Percentiles rank a stretch among this genome's conserved stretches.
Evolutionary conservation across 2,329 filamentous ascomycete species (phyloP).

Genomic region (Orbilia ellipsospora): DNA sequence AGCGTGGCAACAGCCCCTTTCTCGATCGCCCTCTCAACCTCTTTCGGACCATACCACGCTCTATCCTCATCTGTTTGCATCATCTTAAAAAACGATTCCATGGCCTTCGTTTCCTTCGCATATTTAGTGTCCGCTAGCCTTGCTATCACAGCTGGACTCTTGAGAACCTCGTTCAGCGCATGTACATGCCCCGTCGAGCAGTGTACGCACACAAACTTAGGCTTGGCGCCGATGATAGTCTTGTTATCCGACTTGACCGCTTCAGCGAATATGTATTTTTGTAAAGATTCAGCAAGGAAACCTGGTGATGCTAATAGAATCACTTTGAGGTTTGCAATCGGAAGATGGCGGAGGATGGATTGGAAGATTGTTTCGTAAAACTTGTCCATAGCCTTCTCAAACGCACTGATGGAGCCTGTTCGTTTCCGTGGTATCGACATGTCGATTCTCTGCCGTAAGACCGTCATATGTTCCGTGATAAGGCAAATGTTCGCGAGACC

Average conservation of each 20-base stretch:
- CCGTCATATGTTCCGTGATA: slow-evolving; percentile 81
- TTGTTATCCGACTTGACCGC: slow-evolving; percentile 78
- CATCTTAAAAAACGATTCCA: slow-evolving; percentile 84
- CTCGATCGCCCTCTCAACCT: slow-evolving; percentile 83
- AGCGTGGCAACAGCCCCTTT: slow-evolving; percentile 89
- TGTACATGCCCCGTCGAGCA: slow-evolving; percentile 87
- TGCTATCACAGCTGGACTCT: slow-evolving; percentile 79
- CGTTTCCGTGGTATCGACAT: slow-evolving; percentile 75
- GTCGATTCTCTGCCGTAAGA: slow-evolving; percentile 77
- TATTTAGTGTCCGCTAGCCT: slow-evolving; percentile 89
- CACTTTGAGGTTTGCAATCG: slow-evolving; percentile 76
- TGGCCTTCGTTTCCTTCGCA: slow-evolving; percentile 80
- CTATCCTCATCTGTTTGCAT: slow-evolving; percentile 85
- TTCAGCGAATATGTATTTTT: slow-evolving; percentile 74
- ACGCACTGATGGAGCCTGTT: slow-evolving; percentile 63
- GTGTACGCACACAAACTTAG: slow-evolving; percentile 78
- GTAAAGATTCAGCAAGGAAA: slow-evolving; percentile 84
- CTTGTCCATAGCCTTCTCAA: slow-evolving; percentile 74
- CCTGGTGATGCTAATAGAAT: slow-evolving; percentile 88
- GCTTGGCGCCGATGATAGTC: slow-evolving; percentile 71
- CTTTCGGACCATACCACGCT: slow-evolving; percentile 87
- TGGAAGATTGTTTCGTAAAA: slow-evolving; percentile 84
- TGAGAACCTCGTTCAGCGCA: slow-evolving; percentile 85
- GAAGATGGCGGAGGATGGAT: slow-evolving; percentile 80
- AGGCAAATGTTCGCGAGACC: slow-evolving; percentile 80